A percentile compares a stretch with the other conserved stretches of the same genome.
These are phyloP conservation scores for Lachnellula willkommii DNA, from an alignment of 2,329 filamentous ascomycete genomes.

Conservation along the genomic window DNA sequence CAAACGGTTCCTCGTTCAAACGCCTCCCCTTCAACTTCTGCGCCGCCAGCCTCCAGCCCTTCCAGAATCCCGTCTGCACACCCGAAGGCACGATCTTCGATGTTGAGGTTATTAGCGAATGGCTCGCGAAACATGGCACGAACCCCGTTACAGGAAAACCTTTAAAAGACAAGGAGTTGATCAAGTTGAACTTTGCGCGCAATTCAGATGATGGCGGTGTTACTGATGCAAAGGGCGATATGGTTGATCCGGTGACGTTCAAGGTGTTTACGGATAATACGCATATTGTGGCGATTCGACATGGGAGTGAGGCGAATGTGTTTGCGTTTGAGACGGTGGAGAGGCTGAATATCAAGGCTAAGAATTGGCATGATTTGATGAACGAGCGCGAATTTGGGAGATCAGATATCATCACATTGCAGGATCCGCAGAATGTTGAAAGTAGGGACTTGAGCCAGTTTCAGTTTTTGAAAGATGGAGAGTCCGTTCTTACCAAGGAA, in stretches of 20 bases:
- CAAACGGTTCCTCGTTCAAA: slow-evolving; percentile 64
- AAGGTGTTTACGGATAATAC: slow-evolving; percentile 98
- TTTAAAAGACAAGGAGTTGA: slow-evolving; percentile 74
- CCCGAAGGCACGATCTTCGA: slow-evolving; percentile 85
- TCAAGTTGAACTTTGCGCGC: slow-evolving; percentile 85
- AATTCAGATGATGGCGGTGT: slow-evolving; percentile 65
- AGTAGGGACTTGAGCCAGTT: slow-evolving; percentile 80
- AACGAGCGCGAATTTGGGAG: slow-evolving; percentile 81
- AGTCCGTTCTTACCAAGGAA: slow-evolving; percentile 61
- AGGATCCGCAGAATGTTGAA: slow-evolving; percentile 88
- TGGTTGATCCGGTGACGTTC: slow-evolving; percentile 93
- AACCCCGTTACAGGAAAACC: slow-evolving; percentile 83
- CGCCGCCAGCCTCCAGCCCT: slow-evolving; percentile 91
- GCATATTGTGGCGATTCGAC: slow-evolving; percentile 82
- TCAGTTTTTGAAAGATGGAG: slow-evolving; percentile 82
- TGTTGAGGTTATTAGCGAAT: slow-evolving; percentile 85
- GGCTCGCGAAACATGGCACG: slow-evolving; percentile 89
- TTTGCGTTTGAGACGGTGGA: slow-evolving; percentile 96
- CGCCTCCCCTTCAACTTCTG: slow-evolving; percentile 97
- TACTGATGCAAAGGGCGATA: slow-evolving; percentile 63
- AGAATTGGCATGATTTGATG: slow-evolving; percentile 89
- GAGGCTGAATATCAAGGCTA: slow-evolving; percentile 90
- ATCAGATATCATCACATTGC: slow-evolving; percentile 90
- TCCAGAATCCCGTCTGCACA: slow-evolving; percentile 91
- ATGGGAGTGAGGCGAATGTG: slow-evolving; percentile 82